Evolutionary conservation across 179 eudicot genomes (phyloP), one percentile per base, ranked within the genome.

Genomic region (Actinidia arguta): DNA sequence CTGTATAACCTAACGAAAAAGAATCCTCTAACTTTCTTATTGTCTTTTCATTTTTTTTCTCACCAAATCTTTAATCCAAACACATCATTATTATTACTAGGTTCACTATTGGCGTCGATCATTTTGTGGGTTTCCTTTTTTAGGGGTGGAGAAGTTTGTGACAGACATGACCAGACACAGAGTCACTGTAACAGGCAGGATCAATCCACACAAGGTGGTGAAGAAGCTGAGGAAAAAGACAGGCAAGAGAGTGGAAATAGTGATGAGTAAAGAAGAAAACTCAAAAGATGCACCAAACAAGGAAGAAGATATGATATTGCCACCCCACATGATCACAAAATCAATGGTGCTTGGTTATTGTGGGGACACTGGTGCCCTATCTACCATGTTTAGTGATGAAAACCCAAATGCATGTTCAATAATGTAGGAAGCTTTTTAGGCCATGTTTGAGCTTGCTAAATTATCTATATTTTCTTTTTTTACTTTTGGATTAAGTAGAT

Each of bases 181-280:
- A 68, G 93, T 92, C 36, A 85, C 69, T 4, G 75, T 93, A 31
- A 80, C 55, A 16, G 97, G 97, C 4, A 76, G 68, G 68, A 90
- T 92, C 69, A 78, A 90, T 80, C 91, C 95, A 0, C 68, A 83
- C 25, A 92, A 90, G 78, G 83, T 88, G 4, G 42, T 83, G 81
- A 91, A 92, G 86, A 93, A 89, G 80, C n/a, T 93, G n/a, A 88
- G 78, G 87, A 89, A 90, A 87, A 92, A 92, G 79, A 91, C 90
- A 0, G 88, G 92, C 51, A 93, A 92, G 81, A 91, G 31, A 52
- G 93, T 90, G 2, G 83, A 83, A 10, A 81, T 92, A 50, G 25
- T 90, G 66, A 39, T 17, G 0, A 56, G 13, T 4, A 80, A 82
- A 50, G 86, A 84, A 50, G 83, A 81, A 14, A 77, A 77, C n/a